phyloP scores from a whole-genome alignment of 2,329 filamentous ascomycete genomes.

The Fusarium globosum region DNA sequence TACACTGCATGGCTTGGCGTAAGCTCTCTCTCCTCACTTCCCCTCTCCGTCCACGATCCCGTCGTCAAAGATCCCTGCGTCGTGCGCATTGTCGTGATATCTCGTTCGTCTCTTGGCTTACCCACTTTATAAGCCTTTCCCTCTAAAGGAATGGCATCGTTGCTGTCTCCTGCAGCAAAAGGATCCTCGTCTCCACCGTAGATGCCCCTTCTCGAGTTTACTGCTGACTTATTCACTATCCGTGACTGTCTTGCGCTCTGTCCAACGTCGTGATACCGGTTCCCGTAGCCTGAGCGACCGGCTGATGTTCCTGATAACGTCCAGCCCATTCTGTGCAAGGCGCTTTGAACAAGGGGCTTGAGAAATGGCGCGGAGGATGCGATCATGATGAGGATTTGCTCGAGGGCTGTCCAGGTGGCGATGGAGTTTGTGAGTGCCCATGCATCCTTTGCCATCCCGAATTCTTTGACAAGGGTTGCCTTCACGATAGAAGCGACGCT shows the following conservation, averaged over 20 bases:
- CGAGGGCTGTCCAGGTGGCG: conserved; percentile 19
- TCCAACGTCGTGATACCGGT: not conserved
- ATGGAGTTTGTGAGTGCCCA: conserved; percentile 26
- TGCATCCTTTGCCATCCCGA: conserved; percentile 4
- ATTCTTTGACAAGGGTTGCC: conserved; percentile 19
- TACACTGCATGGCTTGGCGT: conserved; percentile 21
- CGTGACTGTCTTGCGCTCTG: conserved; percentile 1
- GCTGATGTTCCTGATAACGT: conserved; percentile 10
- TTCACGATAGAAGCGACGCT: conserved; percentile 15
- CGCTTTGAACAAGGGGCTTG: conserved; percentile 2
- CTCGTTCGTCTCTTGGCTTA: not conserved
- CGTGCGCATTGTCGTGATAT: not conserved
- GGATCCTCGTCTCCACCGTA: conserved; percentile 14
- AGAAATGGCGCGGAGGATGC: conserved; percentile 17
- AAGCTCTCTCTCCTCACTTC: conserved; percentile 13
- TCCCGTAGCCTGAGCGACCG: conserved; percentile 7
- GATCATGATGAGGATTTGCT: conserved; percentile 29
- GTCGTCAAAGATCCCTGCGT: not conserved
- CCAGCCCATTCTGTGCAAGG: conserved; percentile 10
- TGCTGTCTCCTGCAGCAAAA: conserved; percentile 8
- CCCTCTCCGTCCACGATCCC: conserved; percentile 15
- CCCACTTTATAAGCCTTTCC: not conserved
- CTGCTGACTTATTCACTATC: not conserved
- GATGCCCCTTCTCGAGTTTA: not conserved
- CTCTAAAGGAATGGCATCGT: conserved; percentile 11